Percentiles rank a stretch among this genome's conserved stretches.
Conservation (phyloP, 257 asterid genomes). For the Fraxinus excelsior region DNA sequence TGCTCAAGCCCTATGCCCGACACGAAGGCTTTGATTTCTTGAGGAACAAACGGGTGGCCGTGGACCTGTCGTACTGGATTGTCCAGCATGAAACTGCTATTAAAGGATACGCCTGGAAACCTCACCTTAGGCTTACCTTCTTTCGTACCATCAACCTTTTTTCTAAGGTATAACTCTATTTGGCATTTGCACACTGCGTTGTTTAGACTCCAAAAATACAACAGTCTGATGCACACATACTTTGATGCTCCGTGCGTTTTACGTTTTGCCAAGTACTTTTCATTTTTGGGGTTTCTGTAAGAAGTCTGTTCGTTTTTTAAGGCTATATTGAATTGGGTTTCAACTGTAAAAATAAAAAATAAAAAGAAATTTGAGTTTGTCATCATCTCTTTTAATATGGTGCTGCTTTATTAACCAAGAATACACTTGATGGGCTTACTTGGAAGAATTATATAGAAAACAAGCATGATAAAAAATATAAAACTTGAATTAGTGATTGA, state of each 20-base stretch:
- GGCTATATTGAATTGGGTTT: slow-evolving; percentile 25
- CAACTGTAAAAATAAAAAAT: not conserved
- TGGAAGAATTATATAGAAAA: not conserved
- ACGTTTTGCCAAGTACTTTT: not conserved
- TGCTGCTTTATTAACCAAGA: not conserved
- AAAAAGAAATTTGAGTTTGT: not conserved
- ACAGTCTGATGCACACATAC: slow-evolving; percentile 23
- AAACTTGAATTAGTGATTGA: not conserved
- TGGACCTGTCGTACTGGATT: slow-evolving; percentile 92
- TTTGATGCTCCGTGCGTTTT: not conserved
- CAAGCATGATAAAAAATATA: not conserved
- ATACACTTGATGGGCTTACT: not conserved
- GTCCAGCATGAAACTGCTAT: slow-evolving; percentile 93
- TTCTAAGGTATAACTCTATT: slow-evolving; percentile 57
- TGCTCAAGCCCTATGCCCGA: slow-evolving; percentile 76
- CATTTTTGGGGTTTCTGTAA: not conserved
- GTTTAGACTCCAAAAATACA: slow-evolving; percentile 14
- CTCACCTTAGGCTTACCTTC: slow-evolving; percentile 80
- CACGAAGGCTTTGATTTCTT: slow-evolving; percentile 77
- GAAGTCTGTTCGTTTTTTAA: not conserved
- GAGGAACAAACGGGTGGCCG: slow-evolving; percentile 95
- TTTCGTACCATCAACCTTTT: slow-evolving; percentile 82
- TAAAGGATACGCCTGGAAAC: slow-evolving; percentile 62
- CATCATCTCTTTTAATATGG: not conserved
- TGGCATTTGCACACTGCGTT: not conserved